These are phyloP conservation scores for Mycena haematopus DNA, from an alignment of 768 basidiomycete genomes.

Conservation along the genomic window DNA sequence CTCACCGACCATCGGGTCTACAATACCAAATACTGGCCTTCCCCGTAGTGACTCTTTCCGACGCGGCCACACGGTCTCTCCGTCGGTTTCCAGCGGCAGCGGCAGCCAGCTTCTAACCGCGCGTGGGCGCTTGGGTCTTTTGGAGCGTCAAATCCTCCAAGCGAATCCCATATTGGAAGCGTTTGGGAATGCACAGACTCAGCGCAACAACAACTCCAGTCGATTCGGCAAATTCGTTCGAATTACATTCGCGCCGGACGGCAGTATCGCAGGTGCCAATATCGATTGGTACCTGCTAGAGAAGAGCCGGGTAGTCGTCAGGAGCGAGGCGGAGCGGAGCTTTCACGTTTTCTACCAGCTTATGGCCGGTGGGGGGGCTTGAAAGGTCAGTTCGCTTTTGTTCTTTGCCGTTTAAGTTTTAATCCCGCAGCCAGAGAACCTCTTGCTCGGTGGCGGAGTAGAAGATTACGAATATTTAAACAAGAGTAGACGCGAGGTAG, in stretches of 20 bases:
- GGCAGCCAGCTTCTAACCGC: constrained; percentile 54
- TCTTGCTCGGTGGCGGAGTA: constrained; percentile 75
- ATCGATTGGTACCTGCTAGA: constrained; percentile 99
- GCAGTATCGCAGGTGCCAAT: constrained; percentile 96
- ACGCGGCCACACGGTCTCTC: constrained; percentile 55
- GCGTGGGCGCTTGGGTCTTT: constrained; percentile 80
- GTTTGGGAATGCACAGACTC: constrained; percentile 98
- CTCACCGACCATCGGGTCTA: constrained; percentile 63
- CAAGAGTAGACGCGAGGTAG: constrained; percentile 88
- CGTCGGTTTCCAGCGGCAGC: constrained; percentile 49
- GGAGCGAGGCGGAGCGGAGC: constrained; percentile 87
- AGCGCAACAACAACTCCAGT: constrained; percentile 98
- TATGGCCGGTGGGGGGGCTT: constrained; percentile 76
- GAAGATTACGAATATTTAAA: constrained; percentile 92
- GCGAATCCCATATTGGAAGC: constrained; percentile 98
- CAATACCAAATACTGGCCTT: no score
- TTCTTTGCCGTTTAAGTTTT: not conserved
- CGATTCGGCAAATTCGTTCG: constrained; percentile 98
- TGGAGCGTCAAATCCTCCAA: constrained; percentile 96
- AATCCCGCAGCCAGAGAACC: constrained; percentile 49
- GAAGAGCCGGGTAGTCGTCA: constrained; percentile 92
- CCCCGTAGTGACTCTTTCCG: constrained; percentile 68
- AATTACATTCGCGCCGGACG: constrained; percentile 91
- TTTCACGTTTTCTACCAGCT: constrained; percentile 99
- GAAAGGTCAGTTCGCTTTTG: constrained; percentile 56